Percentiles rank a stretch among this genome's conserved stretches.
These are phyloP conservation scores for Inonotus hispidus DNA, from an alignment of 1,284 basidiomycete species.

Conservation along the genomic window DNA sequence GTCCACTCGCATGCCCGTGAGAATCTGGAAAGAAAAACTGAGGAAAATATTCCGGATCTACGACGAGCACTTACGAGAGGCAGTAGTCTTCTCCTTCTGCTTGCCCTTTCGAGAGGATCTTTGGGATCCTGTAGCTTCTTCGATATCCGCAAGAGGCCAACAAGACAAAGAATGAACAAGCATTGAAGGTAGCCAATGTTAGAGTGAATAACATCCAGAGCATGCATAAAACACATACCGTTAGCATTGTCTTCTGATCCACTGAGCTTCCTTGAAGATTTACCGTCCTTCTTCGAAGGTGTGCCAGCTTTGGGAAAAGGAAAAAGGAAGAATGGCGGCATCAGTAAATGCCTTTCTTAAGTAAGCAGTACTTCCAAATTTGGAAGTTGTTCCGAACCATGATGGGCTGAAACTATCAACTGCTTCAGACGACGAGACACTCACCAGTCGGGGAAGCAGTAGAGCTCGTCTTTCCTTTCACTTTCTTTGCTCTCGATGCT, in stretches of 20 bases:
- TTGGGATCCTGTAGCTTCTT: background rate
- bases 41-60: background rate
- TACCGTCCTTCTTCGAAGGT: conserved; percentile 8
- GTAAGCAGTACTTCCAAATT: background rate
- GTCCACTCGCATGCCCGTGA: background rate
- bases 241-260: conserved; percentile 7
- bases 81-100: conserved; percentile 39
- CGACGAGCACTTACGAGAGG: conserved; percentile 30
- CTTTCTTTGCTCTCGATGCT: conserved; percentile 37
- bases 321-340: background rate
- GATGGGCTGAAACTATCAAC: background rate
- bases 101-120: conserved; percentile 29
- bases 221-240: background rate
- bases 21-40: background rate
- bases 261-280: conserved; percentile 12
- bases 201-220: background rate
- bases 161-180: background rate
- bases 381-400: conserved; percentile 29
- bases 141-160: background rate
- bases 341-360: background rate
- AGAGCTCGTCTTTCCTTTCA: conserved; percentile 34
- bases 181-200: background rate
- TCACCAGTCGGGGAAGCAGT: conserved; percentile 30
- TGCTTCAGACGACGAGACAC: conserved; percentile 25
- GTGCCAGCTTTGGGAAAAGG: background rate